Evolutionary conservation across 768 basidiomycete species (phyloP), one percentile per base, ranked within the genome.

Genomic region (Favolaschia claudopus): DNA sequence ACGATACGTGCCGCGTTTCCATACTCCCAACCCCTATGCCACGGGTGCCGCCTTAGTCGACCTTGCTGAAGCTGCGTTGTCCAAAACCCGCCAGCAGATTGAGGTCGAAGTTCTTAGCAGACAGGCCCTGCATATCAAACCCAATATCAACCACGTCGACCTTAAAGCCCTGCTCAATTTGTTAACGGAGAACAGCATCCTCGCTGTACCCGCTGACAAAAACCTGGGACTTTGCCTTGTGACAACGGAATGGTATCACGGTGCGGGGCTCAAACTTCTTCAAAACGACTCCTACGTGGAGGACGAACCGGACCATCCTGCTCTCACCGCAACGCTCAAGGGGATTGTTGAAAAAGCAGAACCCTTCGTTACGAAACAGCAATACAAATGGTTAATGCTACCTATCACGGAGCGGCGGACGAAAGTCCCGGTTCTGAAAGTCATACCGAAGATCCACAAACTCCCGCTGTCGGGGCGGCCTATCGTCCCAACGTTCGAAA

Each of bases 151-250:
- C 33, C 15, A 19, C 19, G 5, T 15, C 14, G 50, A 59, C n/a
- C 50, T 59, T 8, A 44, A 13, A 13, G 29, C 14, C 9, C 38
- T 59, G 19, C 57, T 59, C 14, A 13, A 44, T 6, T 20, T 59
- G 15, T 22, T 59, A 6, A 28, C 27, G 20, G 50, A 54, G 37
- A 8, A 53, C 28, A 14, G 31, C 9, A 14, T 59, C 13, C 14
- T 59, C 20, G 57, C 57, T 6, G 52, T 59, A 10, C 57, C 57
- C 7, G 49, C 50, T 7, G 57, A 59, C 32, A 59, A 59, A 39
- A 59, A 59, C 50, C 31, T 59, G 6, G 57, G 57, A 42, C 38
- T 59, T 7, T 59, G 57, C 34, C 31, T 57, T 10, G 55, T 57
- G 7, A 50, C 55, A 9, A 7, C 46, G 19, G 33, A 49, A 29